Evolutionary conservation across 805 yeast genomes (phyloP).

Genomic region (Lachancea dasiensis): DNA sequence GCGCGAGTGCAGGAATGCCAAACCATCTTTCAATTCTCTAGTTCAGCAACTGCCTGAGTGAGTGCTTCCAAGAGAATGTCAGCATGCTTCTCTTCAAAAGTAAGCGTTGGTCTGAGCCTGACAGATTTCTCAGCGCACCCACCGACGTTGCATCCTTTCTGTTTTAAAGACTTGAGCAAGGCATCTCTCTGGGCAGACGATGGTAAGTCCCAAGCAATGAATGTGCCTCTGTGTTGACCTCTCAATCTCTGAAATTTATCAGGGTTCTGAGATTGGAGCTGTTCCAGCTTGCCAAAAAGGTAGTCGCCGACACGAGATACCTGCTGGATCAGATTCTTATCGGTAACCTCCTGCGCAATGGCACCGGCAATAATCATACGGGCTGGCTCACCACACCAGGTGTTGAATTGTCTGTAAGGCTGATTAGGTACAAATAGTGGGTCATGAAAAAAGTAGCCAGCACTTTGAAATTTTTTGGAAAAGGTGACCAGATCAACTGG

Average conservation of each 20-base stretch:
- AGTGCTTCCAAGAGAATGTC: slow-evolving; percentile 46
- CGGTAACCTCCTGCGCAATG: slow-evolving; percentile 48
- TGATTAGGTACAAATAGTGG: slow-evolving; percentile 51
- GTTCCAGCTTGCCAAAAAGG: slow-evolving; percentile 39
- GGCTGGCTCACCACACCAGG: slow-evolving; percentile 76
- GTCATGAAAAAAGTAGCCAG: slow-evolving; percentile 63
- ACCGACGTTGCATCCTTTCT: slow-evolving; percentile 57
- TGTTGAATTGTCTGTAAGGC: slow-evolving; percentile 67
- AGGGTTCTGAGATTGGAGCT: slow-evolving; percentile 37
- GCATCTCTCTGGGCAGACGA: slow-evolving; percentile 40
- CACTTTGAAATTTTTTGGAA: slow-evolving; percentile 68
- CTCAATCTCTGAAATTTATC: slow-evolving; percentile 43
- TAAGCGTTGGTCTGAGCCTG: slow-evolving; percentile 60
- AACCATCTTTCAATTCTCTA: no score
- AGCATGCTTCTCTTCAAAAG: slow-evolving; percentile 56
- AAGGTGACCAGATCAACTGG: slow-evolving; percentile 67
- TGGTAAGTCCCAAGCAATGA: slow-evolving; percentile 58
- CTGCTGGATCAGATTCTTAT: slow-evolving; percentile 43
- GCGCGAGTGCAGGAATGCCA: no score
- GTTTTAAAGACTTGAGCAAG: slow-evolving; percentile 41
- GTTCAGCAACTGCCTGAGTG: slow-evolving; percentile 29
- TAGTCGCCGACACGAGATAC: slow-evolving; percentile 51
- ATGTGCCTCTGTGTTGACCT: slow-evolving; percentile 59
- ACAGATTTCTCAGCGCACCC: slow-evolving; percentile 58
- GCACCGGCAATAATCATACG: slow-evolving; percentile 58